Percentiles rank a stretch among this genome's conserved stretches.
Conservation (phyloP, 2,329 filamentous ascomycete species). For the Sporothrix pseudoabietina region DNA sequence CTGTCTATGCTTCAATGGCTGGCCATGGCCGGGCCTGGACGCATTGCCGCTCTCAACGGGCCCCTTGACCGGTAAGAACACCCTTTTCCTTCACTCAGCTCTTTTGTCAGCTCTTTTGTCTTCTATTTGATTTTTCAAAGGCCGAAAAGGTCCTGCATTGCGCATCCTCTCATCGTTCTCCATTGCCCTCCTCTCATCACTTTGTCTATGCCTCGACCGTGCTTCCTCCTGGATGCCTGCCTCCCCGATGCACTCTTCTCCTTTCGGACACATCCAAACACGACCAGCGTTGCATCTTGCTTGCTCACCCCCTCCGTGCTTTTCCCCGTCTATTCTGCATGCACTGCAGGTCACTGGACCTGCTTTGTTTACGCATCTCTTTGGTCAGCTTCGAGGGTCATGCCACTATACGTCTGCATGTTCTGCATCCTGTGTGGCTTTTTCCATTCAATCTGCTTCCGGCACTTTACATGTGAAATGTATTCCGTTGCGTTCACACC, state of each 20-base stretch:
- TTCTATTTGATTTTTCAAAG: constrained; percentile 16
- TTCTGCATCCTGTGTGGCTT: not conserved
- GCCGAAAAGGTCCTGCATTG: constrained; percentile 2
- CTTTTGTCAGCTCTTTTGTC: constrained; percentile 34
- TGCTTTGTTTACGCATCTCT: constrained; percentile 29
- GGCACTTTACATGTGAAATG: not conserved
- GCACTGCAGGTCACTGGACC: constrained; percentile 30
- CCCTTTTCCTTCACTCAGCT: not conserved
- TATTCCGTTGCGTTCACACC: constrained; percentile 12
- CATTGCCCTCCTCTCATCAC: constrained; percentile 1
- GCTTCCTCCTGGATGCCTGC: constrained; percentile 5
- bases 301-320: not conserved
- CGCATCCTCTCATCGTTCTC: constrained; percentile 17
- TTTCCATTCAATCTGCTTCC: not conserved
- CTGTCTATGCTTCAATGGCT: constrained; percentile 76
- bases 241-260: not conserved
- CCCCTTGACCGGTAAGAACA: constrained; percentile 83
- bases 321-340: constrained; percentile 31
- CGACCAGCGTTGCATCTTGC: constrained; percentile 13
- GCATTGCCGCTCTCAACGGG: constrained; percentile 72
- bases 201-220: not conserved
- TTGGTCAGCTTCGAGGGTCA: not conserved
- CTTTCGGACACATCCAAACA: not conserved
- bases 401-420: not conserved
- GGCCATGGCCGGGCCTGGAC: constrained; percentile 72